A percentile compares a stretch with the other conserved stretches of the same genome.
These are phyloP conservation scores for Exophiala alcalophila DNA, from an alignment of 2,329 filamentous ascomycete genomes.

Conservation along the genomic window DNA sequence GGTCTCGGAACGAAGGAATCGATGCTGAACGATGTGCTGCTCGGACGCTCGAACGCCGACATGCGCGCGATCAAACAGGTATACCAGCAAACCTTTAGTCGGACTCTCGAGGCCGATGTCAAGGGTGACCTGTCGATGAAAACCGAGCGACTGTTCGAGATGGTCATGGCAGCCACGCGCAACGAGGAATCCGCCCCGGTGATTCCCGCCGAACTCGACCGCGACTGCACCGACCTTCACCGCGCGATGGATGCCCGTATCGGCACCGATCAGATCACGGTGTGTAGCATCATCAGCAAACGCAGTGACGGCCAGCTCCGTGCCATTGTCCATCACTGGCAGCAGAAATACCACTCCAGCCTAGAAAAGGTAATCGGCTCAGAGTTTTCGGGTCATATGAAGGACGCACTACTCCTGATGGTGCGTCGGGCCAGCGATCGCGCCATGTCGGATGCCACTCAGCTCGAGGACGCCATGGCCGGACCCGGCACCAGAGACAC, in stretches of 20 bases:
- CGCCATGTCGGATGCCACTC: constrained; percentile 75
- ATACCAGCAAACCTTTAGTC: constrained; percentile 67
- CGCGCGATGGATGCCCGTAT: constrained; percentile 66
- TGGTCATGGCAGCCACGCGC: constrained; percentile 71
- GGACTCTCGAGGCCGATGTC: constrained; percentile 68
- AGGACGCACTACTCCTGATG: constrained; percentile 76
- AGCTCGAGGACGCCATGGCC: constrained; percentile 84
- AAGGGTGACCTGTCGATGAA: constrained; percentile 78
- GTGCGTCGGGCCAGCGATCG: constrained; percentile 74
- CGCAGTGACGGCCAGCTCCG: constrained; percentile 80
- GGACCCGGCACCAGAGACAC: constrained; percentile 84
- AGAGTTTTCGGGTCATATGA: constrained; percentile 91
- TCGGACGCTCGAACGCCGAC: constrained; percentile 82
- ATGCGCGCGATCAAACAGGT: constrained; percentile 78
- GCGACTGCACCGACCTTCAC: constrained; percentile 74
- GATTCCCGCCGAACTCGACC: constrained; percentile 68
- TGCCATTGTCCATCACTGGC: constrained; percentile 74
- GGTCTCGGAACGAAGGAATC: constrained; percentile 83
- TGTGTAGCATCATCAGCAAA: constrained; percentile 73
- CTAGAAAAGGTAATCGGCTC: constrained; percentile 72
- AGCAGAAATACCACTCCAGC: constrained; percentile 65
- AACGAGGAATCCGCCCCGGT: constrained; percentile 75
- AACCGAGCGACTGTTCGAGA: constrained; percentile 79
- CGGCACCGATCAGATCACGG: constrained; percentile 70
- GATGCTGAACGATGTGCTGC: constrained; percentile 79